Percentiles rank a stretch among this genome's conserved stretches.
phyloP scores from a whole-genome alignment of 75 land plant genomes.

The Larix kaempferi region DNA sequence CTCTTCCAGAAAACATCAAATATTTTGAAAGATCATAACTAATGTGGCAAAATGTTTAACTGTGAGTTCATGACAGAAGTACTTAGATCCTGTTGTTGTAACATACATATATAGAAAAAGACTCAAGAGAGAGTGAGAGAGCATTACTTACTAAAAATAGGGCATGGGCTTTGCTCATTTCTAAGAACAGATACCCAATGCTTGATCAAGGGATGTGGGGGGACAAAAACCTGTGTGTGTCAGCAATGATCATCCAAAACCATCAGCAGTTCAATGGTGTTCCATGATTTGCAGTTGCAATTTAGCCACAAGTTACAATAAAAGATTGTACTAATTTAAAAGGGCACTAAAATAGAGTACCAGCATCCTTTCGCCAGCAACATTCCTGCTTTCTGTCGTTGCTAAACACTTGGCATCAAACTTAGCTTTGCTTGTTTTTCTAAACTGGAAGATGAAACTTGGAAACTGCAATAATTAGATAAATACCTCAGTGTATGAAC shows the following conservation, averaged over 20 bases:
- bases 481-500: background rate
- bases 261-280: background rate
- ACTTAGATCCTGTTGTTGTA: background rate
- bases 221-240: constrained; percentile 80
- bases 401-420: constrained; percentile 10
- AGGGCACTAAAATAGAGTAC: constrained; percentile 8
- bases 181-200: constrained; percentile 95
- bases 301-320: background rate
- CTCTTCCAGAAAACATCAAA: background rate
- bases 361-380: constrained; percentile 24
- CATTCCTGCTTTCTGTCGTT: constrained; percentile 19
- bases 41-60: background rate
- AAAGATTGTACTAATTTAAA: background rate
- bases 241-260: background rate
- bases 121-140: background rate
- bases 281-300: background rate
- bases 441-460: background rate
- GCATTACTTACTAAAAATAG: constrained; percentile 76
- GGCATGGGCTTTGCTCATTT: constrained; percentile 81
- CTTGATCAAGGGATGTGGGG: constrained; percentile 94
- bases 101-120: background rate
- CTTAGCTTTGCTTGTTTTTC: background rate
- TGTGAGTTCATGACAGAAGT: background rate
- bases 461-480: background rate
- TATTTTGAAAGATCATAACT: background rate